These are phyloP conservation scores for Ichthyophthirius multifiliis DNA, from an alignment of 169 alveolate species.

Conservation along the genomic window DNA sequence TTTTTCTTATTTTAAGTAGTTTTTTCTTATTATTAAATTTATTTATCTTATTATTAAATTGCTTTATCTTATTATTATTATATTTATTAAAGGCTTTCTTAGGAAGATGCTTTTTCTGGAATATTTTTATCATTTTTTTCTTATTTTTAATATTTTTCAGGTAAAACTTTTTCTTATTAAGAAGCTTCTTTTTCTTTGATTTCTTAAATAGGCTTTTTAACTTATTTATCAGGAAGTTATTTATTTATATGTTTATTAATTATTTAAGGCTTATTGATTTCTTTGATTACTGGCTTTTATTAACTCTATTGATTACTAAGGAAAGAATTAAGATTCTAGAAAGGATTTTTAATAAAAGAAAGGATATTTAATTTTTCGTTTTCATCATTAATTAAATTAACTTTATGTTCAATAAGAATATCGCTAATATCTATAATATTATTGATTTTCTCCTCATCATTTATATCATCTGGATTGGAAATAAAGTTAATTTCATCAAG, in stretches of 20 bases:
- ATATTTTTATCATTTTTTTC: too few species aligned
- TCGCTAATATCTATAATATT: background rate
- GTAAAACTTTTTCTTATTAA: background rate
- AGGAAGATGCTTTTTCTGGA: too few species aligned
- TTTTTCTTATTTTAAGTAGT: background rate
- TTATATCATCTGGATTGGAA: background rate
- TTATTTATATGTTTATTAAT: background rate
- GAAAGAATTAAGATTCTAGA: background rate
- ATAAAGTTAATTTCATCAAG: background rate
- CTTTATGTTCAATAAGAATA: slow-evolving; percentile 4
- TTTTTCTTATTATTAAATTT: background rate
- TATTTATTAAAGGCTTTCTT: too few species aligned
- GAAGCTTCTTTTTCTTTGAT: background rate
- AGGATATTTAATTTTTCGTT: background rate
- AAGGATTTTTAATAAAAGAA: background rate
- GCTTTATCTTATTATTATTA: background rate
- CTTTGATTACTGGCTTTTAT: too few species aligned
- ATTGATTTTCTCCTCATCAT: background rate
- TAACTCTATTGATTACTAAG: too few species aligned
- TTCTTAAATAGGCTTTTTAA: background rate
- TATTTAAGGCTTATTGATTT: background rate
- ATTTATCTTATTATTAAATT: background rate
- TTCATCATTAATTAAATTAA: background rate
- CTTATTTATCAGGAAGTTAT: background rate
- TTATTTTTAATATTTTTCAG: background rate